Evolutionary conservation across 441 rosid species (phyloP).

Genomic region (Breynia disticha): DNA sequence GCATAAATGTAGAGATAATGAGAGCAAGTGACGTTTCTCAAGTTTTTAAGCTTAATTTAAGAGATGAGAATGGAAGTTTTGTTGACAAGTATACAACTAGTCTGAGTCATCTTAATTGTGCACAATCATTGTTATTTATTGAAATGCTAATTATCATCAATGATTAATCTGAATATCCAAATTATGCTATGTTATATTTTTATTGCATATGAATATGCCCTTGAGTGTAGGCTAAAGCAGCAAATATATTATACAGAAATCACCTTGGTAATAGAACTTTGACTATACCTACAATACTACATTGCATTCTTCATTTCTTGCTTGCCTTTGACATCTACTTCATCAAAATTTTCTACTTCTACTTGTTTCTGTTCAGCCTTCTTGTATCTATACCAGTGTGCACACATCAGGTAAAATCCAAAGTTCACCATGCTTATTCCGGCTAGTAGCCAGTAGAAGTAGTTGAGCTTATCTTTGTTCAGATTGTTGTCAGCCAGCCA

Average conservation of each 20-base stretch:
- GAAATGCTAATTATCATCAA: no score
- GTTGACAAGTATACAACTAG: slow-evolving; percentile 7
- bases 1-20: slow-evolving; percentile 46
- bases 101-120: background rate
- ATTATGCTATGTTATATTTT: no score
- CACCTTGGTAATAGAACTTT: background rate
- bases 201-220: no score
- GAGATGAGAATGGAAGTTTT: slow-evolving; percentile 15
- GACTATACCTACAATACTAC: background rate
- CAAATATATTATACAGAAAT: background rate
- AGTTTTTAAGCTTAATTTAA: slow-evolving; percentile 18
- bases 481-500: slow-evolving; percentile 51
- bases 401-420: slow-evolving; percentile 43
- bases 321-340: slow-evolving; percentile 13
- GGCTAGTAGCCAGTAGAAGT: slow-evolving; percentile 54
- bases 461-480: slow-evolving; percentile 43
- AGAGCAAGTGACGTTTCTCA: slow-evolving; percentile 51
- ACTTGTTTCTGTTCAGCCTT: slow-evolving; percentile 16
- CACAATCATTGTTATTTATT: no score
- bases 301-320: background rate
- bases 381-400: slow-evolving; percentile 59
- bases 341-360: slow-evolving; percentile 9
- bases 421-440: slow-evolving; percentile 39
- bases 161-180: no score
- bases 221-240: background rate